Conservation (phyloP, 129 eudicot species). For the Oenanthe sinensis region DNA sequence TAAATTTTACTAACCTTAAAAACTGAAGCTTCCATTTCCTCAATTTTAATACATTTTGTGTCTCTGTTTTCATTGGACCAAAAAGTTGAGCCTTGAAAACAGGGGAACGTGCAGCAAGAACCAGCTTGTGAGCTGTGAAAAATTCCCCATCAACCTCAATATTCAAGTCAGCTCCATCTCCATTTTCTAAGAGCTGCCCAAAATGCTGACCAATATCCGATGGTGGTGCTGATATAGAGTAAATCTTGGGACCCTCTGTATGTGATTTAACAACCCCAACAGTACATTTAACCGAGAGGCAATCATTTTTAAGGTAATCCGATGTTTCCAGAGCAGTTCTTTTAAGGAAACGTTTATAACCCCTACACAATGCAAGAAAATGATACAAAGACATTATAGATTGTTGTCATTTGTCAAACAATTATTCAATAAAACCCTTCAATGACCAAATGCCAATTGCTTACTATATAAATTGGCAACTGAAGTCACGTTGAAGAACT, state of each 20-base stretch:
- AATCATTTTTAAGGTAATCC: constrained; percentile 58
- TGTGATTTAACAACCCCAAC: constrained; percentile 54
- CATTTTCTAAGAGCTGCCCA: constrained; percentile 45
- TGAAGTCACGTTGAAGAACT: background rate
- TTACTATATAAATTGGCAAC: background rate
- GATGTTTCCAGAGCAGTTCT: constrained; percentile 46
- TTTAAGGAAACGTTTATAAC: constrained; percentile 62
- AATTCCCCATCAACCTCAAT: constrained; percentile 50
- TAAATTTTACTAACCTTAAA: constrained; percentile 35
- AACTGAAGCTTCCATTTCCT: constrained; percentile 45
- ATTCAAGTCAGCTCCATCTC: constrained; percentile 41
- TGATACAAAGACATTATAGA: background rate
- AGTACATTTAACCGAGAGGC: constrained; percentile 47
- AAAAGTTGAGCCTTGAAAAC: constrained; percentile 58
- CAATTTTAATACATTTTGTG: constrained; percentile 25
- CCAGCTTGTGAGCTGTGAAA: constrained; percentile 55
- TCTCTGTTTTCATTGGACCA: constrained; percentile 51
- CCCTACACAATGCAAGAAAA: constrained; percentile 28
- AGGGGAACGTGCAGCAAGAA: constrained; percentile 63
- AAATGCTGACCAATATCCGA: constrained; percentile 52
- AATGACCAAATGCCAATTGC: background rate
- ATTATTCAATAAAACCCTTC: background rate
- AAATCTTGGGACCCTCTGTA: constrained; percentile 45
- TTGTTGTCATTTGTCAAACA: background rate
- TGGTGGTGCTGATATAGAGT: constrained; percentile 41